Evolutionary conservation across 2,329 filamentous ascomycete species (phyloP).

Genomic region (Claviceps fusiformis): DNA sequence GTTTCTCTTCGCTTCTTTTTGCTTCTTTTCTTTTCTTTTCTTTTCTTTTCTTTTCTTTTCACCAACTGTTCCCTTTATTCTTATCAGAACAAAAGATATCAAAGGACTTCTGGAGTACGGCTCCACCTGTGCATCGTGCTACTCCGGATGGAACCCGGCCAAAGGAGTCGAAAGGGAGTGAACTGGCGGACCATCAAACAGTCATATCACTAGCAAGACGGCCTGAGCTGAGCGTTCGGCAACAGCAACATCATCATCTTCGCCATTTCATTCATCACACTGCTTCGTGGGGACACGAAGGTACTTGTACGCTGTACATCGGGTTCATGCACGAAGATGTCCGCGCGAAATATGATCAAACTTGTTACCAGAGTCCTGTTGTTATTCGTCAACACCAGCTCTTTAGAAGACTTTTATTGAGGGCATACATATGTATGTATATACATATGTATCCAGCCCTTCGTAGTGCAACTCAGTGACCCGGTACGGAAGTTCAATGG

Average conservation of each 20-base stretch:
- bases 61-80: neutral
- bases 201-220: neutral
- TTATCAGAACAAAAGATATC: neutral
- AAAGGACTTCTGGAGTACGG: conserved; percentile 1
- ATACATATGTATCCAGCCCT: neutral
- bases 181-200: neutral
- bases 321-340: neutral
- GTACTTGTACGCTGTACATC: neutral
- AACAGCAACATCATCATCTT: neutral
- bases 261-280: neutral
- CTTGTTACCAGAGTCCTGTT: neutral
- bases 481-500: neutral
- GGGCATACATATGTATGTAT: neutral
- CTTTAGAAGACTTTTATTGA: neutral
- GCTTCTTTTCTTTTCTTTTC: neutral
- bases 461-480: neutral
- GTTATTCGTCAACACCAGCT: neutral
- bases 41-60: neutral
- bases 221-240: neutral
- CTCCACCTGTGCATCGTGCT: conserved; percentile 1
- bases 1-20: neutral
- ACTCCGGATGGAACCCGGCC: conserved; percentile 2
- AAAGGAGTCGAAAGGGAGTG: neutral
- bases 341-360: neutral
- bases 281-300: neutral